These are phyloP conservation scores for Acanthamoeba royreba DNA, from an alignment of 208 protist species.

Conservation along the genomic window DNA sequence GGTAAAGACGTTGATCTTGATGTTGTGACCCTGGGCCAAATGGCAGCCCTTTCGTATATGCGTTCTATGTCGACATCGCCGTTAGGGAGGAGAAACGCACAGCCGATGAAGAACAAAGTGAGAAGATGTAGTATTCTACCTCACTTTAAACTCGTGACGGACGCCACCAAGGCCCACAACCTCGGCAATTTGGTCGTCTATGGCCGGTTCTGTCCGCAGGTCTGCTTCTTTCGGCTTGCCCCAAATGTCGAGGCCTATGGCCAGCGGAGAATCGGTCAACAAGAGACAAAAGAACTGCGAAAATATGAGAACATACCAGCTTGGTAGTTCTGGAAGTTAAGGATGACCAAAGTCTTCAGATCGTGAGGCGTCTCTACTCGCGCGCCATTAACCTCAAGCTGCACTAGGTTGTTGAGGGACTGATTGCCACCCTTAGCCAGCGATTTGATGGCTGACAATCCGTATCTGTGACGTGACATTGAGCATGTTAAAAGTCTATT, in stretches of 20 bases:
- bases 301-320: background rate
- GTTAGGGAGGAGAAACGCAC: too few species aligned
- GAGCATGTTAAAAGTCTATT: background rate
- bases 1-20: background rate
- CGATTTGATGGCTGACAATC: too few species aligned
- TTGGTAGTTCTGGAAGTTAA: slow-evolving; percentile 36
- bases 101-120: too few species aligned
- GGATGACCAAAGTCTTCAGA: background rate
- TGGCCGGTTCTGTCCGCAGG: background rate
- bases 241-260: background rate
- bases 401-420: background rate
- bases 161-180: slow-evolving; percentile 5
- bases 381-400: background rate
- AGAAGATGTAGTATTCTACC: too few species aligned
- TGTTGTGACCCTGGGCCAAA: background rate
- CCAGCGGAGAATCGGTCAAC: background rate
- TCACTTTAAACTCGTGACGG: background rate
- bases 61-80: too few species aligned
- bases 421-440: background rate
- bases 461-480: too few species aligned
- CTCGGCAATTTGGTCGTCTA: slow-evolving; percentile 17
- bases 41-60: background rate
- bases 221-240: background rate
- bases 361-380: background rate
- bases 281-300: background rate